phyloP scores from a whole-genome alignment of 1,284 basidiomycete species.

The Moniliella sp. region DNA sequence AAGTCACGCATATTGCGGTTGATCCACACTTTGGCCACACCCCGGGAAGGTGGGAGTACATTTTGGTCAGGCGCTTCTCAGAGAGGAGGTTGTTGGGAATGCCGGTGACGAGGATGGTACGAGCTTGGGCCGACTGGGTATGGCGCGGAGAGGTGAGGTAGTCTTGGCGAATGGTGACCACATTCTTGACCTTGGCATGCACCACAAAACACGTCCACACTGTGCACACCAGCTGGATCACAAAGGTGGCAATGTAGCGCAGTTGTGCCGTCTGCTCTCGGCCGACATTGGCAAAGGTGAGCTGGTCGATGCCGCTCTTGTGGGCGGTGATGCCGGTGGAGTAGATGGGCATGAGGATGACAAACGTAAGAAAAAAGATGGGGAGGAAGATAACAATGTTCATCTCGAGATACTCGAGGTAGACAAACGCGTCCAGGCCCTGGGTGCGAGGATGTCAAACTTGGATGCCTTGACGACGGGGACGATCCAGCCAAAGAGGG shows the following conservation, averaged over 20 bases:
- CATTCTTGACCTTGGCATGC: slow-evolving; percentile 56
- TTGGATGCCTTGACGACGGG: slow-evolving; percentile 29
- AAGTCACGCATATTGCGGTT: slow-evolving; percentile 61
- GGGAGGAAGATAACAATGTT: slow-evolving; percentile 59
- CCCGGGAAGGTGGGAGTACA: slow-evolving; percentile 63
- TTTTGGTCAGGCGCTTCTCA: slow-evolving; percentile 44
- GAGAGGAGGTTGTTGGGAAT: slow-evolving; percentile 57
- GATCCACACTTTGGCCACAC: slow-evolving; percentile 70
- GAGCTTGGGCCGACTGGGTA: slow-evolving; percentile 53
- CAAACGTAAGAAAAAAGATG: slow-evolving; percentile 37
- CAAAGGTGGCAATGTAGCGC: slow-evolving; percentile 40
- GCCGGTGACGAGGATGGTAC: slow-evolving; percentile 68
- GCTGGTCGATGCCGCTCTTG: slow-evolving; percentile 45
- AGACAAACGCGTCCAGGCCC: slow-evolving; percentile 82
- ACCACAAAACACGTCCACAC: slow-evolving; percentile 62
- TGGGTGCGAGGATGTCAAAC: slow-evolving; percentile 40
- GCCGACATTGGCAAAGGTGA: slow-evolving; percentile 44
- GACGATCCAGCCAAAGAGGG: slow-evolving; percentile 34
- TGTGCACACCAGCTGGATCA: slow-evolving; percentile 22
- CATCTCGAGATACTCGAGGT: slow-evolving; percentile 60
- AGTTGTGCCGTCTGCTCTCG: neutral
- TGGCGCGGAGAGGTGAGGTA: slow-evolving; percentile 59
- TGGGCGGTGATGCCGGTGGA: slow-evolving; percentile 1
- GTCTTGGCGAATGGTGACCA: slow-evolving; percentile 57
- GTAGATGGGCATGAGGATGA: slow-evolving; percentile 45